Evolutionary conservation across 2,329 filamentous ascomycete species (phyloP).

Genomic region (Trichoderma cornu-damae): DNA sequence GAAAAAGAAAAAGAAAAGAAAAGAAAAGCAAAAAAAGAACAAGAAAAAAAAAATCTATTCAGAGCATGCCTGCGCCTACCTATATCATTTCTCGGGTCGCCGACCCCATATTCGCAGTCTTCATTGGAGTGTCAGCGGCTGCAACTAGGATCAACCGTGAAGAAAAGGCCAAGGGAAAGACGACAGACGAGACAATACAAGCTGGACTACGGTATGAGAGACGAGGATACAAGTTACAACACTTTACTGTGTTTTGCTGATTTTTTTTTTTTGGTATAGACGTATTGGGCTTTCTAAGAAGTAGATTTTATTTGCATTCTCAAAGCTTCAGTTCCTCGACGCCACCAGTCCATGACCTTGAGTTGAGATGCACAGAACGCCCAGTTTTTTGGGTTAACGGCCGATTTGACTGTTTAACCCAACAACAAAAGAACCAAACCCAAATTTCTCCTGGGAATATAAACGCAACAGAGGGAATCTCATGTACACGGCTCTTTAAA

Average conservation of each 20-base stretch:
- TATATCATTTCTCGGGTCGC: constrained; percentile 57
- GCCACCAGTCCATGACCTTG: constrained; percentile 1
- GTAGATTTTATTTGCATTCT: constrained; percentile 17
- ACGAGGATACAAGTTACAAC: background rate
- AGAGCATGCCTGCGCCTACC: constrained; percentile 47
- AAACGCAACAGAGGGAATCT: background rate
- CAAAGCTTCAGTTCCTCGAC: background rate
- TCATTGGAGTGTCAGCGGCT: constrained; percentile 53
- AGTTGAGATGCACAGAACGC: constrained; percentile 2
- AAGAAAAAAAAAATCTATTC: background rate
- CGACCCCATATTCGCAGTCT: constrained; percentile 54
- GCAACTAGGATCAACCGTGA: constrained; percentile 55
- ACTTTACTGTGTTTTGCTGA: background rate
- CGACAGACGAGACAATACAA: constrained; percentile 46
- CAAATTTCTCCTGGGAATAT: background rate
- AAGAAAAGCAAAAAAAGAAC: too few species aligned
- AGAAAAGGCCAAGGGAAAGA: constrained; percentile 53
- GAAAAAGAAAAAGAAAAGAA: too few species aligned
- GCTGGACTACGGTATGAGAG: constrained; percentile 40
- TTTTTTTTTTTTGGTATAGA: constrained; percentile 26
- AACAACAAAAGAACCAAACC: too few species aligned
- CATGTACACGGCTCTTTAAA: background rate
- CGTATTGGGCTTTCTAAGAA: constrained; percentile 29
- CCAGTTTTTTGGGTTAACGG: background rate
- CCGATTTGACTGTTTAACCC: background rate